These are phyloP conservation scores for Peniophora sp. DNA, from an alignment of 1,284 basidiomycete species.

Conservation along the genomic window DNA sequence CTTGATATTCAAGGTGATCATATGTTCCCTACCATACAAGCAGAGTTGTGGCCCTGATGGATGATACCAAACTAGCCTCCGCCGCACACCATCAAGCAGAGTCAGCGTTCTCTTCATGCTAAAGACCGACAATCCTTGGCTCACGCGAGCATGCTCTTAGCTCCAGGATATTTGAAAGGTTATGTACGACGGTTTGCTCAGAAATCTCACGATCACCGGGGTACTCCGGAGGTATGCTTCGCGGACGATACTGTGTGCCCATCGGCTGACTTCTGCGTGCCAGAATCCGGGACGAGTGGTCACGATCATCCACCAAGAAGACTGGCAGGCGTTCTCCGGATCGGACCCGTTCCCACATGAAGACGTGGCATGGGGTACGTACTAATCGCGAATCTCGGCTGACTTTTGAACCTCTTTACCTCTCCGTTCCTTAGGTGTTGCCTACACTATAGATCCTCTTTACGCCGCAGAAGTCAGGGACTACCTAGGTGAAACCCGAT, in stretches of 20 bases:
- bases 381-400: not conserved
- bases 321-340: constrained; percentile 69
- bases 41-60: not conserved
- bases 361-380: constrained; percentile 76
- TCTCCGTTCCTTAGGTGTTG: constrained; percentile 45
- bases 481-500: constrained; percentile 56
- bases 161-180: constrained; percentile 76
- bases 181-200: constrained; percentile 85
- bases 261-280: not conserved
- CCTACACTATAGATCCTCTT: constrained; percentile 75
- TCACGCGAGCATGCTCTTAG: constrained; percentile 25
- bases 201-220: constrained; percentile 81
- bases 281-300: constrained; percentile 81
- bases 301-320: constrained; percentile 77
- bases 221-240: constrained; percentile 60
- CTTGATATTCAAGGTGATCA: constrained; percentile 72
- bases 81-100: constrained; percentile 54
- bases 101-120: constrained; percentile 23
- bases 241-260: not conserved
- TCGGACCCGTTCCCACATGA: constrained; percentile 70
- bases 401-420: not conserved
- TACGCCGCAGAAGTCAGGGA: constrained; percentile 69
- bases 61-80: constrained; percentile 49
- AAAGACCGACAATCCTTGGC: constrained; percentile 1
- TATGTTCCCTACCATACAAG: no score